A percentile compares a stretch with the other conserved stretches of the same genome.
Conservation (phyloP, 2,329 filamentous ascomycete genomes). For the Cadophora malorum region DNA sequence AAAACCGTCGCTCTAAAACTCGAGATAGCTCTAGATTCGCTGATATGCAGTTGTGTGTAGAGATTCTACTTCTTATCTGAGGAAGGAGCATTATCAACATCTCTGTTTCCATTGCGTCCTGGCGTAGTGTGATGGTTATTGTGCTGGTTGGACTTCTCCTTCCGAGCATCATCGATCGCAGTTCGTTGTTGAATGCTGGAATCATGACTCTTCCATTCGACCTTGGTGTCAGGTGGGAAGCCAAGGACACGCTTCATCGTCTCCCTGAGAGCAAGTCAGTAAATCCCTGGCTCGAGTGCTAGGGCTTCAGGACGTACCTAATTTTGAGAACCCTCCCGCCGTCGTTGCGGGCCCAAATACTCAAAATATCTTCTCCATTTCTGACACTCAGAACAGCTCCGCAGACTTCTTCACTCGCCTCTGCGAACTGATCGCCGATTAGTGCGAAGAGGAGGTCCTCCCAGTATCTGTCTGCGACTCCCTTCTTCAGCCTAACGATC, state of each 20-base stretch:
- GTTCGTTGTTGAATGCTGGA: constrained; percentile 92
- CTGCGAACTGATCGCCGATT: constrained; percentile 91
- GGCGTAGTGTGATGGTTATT: constrained; percentile 43
- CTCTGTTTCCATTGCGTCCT: constrained; percentile 39
- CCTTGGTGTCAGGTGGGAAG: constrained; percentile 86
- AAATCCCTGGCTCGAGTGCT: not conserved
- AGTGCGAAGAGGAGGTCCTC: constrained; percentile 91
- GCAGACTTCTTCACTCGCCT: constrained; percentile 92
- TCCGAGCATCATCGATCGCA: constrained; percentile 88
- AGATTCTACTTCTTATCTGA: constrained; percentile 39
- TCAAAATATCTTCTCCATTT: constrained; percentile 95
- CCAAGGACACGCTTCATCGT: constrained; percentile 90
- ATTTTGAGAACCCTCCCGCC: constrained; percentile 96
- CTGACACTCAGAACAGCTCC: constrained; percentile 93
- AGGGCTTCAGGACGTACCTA: constrained; percentile 63
- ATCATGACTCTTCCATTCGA: constrained; percentile 96
- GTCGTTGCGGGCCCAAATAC: constrained; percentile 95
- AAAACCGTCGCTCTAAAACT: constrained; percentile 31
- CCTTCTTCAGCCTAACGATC: constrained; percentile 97
- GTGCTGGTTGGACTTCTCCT: constrained; percentile 73
- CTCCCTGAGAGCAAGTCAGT: constrained; percentile 64
- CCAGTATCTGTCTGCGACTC: constrained; percentile 95
- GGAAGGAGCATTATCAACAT: constrained; percentile 33
- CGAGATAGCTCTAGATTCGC: constrained; percentile 26
- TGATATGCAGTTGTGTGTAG: constrained; percentile 29